Base-by-base conservation (phyloP, 371 early-diverging fungal genomes). In the Haplosporangium sp. region DNA sequence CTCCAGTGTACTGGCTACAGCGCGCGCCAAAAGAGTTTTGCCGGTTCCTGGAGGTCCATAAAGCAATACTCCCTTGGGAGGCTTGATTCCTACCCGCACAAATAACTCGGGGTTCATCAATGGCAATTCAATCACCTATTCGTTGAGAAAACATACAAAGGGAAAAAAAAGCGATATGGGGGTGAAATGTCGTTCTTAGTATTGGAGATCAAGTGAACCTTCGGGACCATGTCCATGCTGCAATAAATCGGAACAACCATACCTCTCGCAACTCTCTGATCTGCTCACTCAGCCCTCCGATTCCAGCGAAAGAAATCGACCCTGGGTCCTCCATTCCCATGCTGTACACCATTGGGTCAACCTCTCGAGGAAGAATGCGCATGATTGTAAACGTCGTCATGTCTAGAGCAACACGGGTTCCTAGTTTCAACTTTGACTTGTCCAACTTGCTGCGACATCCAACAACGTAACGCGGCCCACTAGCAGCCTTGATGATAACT, bases 331-430 rank as follows among this genome's bases (percentile, higher is more conserved):
- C 99, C 67, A 94, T 92, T 18, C 96, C 94, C 99, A 99, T 99
- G 84, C 96, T 98, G 87, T 98, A 99, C 53, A 99, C 99, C 67
- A 97, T 88, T 36, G 99, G 99, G 85, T 99, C 99, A 8, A 99
- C 99, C 82, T 99, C 99, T 53, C 99, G 90, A 37, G 99, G 99
- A 52, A 99, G 88, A 76, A 96, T 92, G 50, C 98, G 91, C 99
- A 99, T 99, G 69, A 99, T 99, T 16, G 99, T 99, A 58, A 99
- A 87, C 5, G 99, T 99, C 20, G 99, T 99, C 93, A 99, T 99
- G 84, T 99, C 99, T 58, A 99, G 88, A 13, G 99, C 95, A 11
- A 99, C 99, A 53, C 99, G 94, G 57, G 96, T 91, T 13, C 99
- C 98, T 69, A 94, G 93, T 74, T 96, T 97, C 50, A 99, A 85